Evolutionary conservation across 2,329 filamentous ascomycete genomes (phyloP), one percentile per base, ranked within the genome.

Genomic region (Talaromyces sp.): DNA sequence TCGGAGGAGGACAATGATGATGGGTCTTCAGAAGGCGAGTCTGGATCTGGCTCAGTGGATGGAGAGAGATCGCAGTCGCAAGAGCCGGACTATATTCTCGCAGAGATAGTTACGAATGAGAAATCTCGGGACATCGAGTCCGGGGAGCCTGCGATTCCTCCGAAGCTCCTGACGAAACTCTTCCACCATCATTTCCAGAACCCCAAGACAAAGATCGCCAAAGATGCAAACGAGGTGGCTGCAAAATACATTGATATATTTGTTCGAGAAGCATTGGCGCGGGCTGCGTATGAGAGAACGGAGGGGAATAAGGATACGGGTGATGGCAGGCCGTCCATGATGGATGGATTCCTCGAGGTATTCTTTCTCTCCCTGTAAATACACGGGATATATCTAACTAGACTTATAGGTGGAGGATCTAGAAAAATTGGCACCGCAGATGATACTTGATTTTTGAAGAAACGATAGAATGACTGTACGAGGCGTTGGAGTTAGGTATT

Each of bases 221-320:
- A 85, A 67, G 89, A 92, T 69, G 91, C 91, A 3, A 90, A 92
- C 71, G 82, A 79, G 7, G 84, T 92, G 1, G 83, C 92, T 61
- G 88, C 86, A 14, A 91, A 88, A 76, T 97, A 97, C 72, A 83
- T 97, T 74, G 91, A 97, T 74, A 85, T 93, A 0, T 97, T 97
- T 76, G 89, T 96, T 57, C 83, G 89, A 63, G 93, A 97, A 77
- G 91, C 91, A 1, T 86, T 97, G 71, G 91, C 91, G 17, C 78
- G 93, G 69, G 87, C 90, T 43, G 85, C 87, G 10, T 85, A 86
- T 61, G 89, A 91, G 79, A 87, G 88, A 70, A 79, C 73, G 46
- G 72, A 68, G 68, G 63, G 69, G 64, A 62, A 62, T 56, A 61
- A 62, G 35, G 69, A 67, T 52, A 69, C 66, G 14, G 63, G 61